Evolutionary conservation across 1,284 basidiomycete species (phyloP).

Genomic region (Ustilago loliicola): DNA sequence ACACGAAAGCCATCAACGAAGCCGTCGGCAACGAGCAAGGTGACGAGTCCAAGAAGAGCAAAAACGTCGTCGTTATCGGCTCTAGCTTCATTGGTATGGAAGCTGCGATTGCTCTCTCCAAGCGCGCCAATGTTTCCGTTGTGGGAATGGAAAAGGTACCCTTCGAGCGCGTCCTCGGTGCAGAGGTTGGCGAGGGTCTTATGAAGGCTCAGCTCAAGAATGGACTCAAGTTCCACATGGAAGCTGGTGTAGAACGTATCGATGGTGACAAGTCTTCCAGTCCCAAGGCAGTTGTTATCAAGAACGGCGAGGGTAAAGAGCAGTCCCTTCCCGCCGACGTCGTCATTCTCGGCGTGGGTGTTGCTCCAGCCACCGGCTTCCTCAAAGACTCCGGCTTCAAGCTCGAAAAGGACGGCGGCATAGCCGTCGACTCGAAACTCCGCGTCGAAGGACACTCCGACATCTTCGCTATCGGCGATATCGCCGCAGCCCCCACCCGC

Average conservation of each 20-base stretch:
- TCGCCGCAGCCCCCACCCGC: slow-evolving; percentile 82
- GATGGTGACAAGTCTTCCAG: slow-evolving; percentile 71
- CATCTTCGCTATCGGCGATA: slow-evolving; percentile 91
- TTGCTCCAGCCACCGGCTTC: slow-evolving; percentile 85
- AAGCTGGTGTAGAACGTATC: slow-evolving; percentile 81
- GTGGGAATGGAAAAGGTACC: slow-evolving; percentile 88
- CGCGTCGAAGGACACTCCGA: slow-evolving; percentile 76
- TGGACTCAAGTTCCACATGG: slow-evolving; percentile 84
- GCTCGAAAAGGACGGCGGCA: slow-evolving; percentile 76
- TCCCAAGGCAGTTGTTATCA: slow-evolving; percentile 76
- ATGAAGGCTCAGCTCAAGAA: slow-evolving; percentile 78
- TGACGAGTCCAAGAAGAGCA: slow-evolving; percentile 69
- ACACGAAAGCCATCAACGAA: slow-evolving; percentile 82
- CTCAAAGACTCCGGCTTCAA: slow-evolving; percentile 76
- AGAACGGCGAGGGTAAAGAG: slow-evolving; percentile 74
- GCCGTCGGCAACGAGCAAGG: slow-evolving; percentile 73
- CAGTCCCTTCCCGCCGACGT: slow-evolving; percentile 80
- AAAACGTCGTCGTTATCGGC: slow-evolving; percentile 86
- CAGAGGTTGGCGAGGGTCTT: slow-evolving; percentile 82
- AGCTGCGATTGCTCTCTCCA: slow-evolving; percentile 80
- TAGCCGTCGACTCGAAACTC: slow-evolving; percentile 84
- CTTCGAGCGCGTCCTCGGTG: slow-evolving; percentile 84
- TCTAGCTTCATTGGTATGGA: slow-evolving; percentile 96
- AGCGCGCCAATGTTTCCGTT: slow-evolving; percentile 80
- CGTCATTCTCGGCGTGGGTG: slow-evolving; percentile 90